phyloP scores from a whole-genome alignment of 2,329 filamentous ascomycete genomes.

The Sporothrix pallida region DNA sequence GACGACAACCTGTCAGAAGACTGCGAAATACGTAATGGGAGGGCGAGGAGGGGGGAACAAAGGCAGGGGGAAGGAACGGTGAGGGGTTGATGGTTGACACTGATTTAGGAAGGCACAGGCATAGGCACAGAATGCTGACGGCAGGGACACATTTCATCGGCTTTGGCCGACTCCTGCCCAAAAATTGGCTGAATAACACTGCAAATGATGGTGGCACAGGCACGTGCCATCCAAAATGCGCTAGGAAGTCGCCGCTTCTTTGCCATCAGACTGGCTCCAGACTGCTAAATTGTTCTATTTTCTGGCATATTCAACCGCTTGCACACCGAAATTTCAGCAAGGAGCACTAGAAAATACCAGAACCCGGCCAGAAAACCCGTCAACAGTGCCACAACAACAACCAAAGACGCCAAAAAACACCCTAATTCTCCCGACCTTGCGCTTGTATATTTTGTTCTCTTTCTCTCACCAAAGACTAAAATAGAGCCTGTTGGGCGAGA shows the following conservation, averaged over 20 bases:
- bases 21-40: slow-evolving; percentile 18
- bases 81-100: slow-evolving; percentile 11
- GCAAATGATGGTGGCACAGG: neutral
- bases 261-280: neutral
- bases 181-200: neutral
- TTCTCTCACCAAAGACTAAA: neutral
- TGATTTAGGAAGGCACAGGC: slow-evolving; percentile 3
- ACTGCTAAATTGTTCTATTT: slow-evolving; percentile 11
- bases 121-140: neutral
- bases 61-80: neutral
- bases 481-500: neutral
- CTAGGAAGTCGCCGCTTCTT: slow-evolving; percentile 32
- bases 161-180: slow-evolving; percentile 16
- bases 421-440: slow-evolving; percentile 10
- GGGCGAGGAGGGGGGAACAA: neutral
- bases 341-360: neutral
- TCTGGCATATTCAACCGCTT: slow-evolving; percentile 4
- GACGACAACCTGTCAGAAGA: neutral
- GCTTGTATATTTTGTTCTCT: neutral
- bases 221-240: slow-evolving; percentile 1
- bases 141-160: neutral
- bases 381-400: neutral
- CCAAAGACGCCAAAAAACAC: neutral
- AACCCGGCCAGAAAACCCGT: neutral
- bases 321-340: slow-evolving; percentile 7